These are phyloP conservation scores for Sisymbrium irio DNA, from an alignment of 345 rosid genomes.

Conservation along the genomic window DNA sequence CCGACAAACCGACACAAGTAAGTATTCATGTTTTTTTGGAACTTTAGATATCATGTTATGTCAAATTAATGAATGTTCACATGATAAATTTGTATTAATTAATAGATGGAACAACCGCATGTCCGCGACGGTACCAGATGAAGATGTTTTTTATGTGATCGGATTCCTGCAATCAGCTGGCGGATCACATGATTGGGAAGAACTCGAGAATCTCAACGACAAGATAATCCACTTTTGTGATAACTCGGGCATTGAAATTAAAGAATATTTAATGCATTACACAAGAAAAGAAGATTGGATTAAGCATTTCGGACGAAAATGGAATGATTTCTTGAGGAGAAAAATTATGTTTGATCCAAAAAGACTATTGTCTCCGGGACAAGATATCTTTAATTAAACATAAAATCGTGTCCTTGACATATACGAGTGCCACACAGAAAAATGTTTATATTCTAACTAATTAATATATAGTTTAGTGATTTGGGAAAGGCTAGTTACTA, in stretches of 20 bases:
- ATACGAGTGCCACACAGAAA: background rate
- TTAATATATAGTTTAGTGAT: background rate
- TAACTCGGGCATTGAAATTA: slow-evolving; percentile 46
- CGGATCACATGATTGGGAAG: slow-evolving; percentile 49
- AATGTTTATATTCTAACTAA: background rate
- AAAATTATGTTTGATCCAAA: slow-evolving; percentile 81
- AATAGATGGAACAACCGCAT: slow-evolving; percentile 79
- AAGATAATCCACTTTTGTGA: slow-evolving; percentile 59
- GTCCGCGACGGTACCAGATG: slow-evolving; percentile 69
- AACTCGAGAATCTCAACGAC: slow-evolving; percentile 52
- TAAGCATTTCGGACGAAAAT: slow-evolving; percentile 75
- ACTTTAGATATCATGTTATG: background rate
- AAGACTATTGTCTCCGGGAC: slow-evolving; percentile 77
- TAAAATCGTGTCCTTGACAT: background rate
- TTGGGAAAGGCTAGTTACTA: background rate
- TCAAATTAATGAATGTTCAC: background rate
- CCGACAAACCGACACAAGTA: slow-evolving; percentile 84
- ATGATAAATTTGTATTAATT: background rate
- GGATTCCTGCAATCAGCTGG: slow-evolving; percentile 75
- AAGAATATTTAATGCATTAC: slow-evolving; percentile 70
- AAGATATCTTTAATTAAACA: slow-evolving; percentile 48
- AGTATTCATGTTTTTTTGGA: background rate
- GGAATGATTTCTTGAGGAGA: slow-evolving; percentile 51
- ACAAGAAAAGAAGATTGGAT: slow-evolving; percentile 53
- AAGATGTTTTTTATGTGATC: slow-evolving; percentile 75